A percentile compares a stretch with the other conserved stretches of the same genome.
phyloP scores from a whole-genome alignment of 2,329 filamentous ascomycete species.

The Pleomassaria siparia region DNA sequence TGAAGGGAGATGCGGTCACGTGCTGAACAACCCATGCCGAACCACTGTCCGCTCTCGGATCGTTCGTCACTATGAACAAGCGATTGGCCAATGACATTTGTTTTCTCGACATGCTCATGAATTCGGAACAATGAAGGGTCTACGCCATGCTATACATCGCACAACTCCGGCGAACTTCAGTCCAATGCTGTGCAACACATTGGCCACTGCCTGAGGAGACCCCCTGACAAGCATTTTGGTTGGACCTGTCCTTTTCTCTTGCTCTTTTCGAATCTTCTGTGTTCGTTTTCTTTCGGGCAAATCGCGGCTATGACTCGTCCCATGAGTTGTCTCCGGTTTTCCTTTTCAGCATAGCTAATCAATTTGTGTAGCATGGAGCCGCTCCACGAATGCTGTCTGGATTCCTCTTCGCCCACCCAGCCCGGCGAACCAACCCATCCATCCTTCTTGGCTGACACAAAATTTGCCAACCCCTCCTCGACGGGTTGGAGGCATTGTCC shows the following conservation, averaged over 20 bases:
- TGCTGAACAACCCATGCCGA: slow-evolving; percentile 38
- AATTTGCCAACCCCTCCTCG: slow-evolving; percentile 29
- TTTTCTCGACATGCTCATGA: slow-evolving; percentile 21
- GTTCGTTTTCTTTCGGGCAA: slow-evolving; percentile 21
- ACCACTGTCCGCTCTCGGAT: slow-evolving; percentile 30
- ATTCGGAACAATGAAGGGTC: slow-evolving; percentile 23
- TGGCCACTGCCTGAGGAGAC: slow-evolving; percentile 22
- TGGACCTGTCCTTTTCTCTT: slow-evolving; percentile 20
- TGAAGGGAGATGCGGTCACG: slow-evolving; percentile 43
- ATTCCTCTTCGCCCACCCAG: slow-evolving; percentile 26
- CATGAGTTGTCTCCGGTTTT: slow-evolving; percentile 24
- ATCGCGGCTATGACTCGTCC: slow-evolving; percentile 23
- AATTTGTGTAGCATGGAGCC: slow-evolving; percentile 37
- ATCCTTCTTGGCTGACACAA: slow-evolving; percentile 36
- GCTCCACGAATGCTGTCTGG: slow-evolving; percentile 28
- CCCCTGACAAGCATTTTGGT: slow-evolving; percentile 19
- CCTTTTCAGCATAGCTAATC: slow-evolving; percentile 36
- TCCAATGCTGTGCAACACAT: slow-evolving; percentile 27
- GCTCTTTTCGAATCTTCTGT: slow-evolving; percentile 16
- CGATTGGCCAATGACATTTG: slow-evolving; percentile 34
- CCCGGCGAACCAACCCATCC: slow-evolving; percentile 11
- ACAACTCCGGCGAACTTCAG: slow-evolving; percentile 18
- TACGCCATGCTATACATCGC: slow-evolving; percentile 17
- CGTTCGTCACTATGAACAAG: slow-evolving; percentile 23
- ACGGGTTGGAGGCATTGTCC: slow-evolving; percentile 37